These are phyloP conservation scores for Aureobasidium sp. DNA, from an alignment of 2,329 filamentous ascomycete genomes.

Conservation along the genomic window DNA sequence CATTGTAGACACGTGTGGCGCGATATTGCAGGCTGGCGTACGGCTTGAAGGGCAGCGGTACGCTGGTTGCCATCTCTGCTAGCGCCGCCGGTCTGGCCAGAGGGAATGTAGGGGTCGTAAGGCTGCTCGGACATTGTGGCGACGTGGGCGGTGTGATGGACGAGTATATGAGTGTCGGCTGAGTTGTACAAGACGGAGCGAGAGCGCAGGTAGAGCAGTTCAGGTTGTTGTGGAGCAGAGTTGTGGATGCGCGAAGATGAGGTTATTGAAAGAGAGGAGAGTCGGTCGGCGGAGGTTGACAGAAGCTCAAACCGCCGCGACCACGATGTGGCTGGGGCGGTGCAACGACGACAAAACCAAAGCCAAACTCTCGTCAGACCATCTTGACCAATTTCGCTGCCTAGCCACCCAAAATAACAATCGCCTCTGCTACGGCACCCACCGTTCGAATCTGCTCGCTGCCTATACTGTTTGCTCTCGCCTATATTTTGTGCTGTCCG, in stretches of 20 bases:
- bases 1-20: neutral
- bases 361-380: neutral
- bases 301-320: slow-evolving; percentile 9
- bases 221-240: neutral
- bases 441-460: neutral
- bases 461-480: neutral
- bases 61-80: slow-evolving; percentile 52
- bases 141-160: slow-evolving; percentile 7
- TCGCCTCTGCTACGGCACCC: neutral
- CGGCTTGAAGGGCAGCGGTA: slow-evolving; percentile 73
- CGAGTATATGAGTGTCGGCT: neutral
- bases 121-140: slow-evolving; percentile 55
- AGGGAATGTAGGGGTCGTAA: slow-evolving; percentile 81
- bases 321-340: slow-evolving; percentile 4
- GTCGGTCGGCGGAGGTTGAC: slow-evolving; percentile 3
- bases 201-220: neutral
- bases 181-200: neutral
- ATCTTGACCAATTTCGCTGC: neutral
- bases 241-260: neutral
- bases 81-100: slow-evolving; percentile 47
- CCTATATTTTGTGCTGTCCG: neutral
- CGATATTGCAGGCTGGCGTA: slow-evolving; percentile 48
- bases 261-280: neutral
- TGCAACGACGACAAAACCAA: neutral
- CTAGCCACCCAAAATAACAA: neutral